Conservation (phyloP, 176 grass and related monocot species). For the Cenchrus fungigraminus region DNA sequence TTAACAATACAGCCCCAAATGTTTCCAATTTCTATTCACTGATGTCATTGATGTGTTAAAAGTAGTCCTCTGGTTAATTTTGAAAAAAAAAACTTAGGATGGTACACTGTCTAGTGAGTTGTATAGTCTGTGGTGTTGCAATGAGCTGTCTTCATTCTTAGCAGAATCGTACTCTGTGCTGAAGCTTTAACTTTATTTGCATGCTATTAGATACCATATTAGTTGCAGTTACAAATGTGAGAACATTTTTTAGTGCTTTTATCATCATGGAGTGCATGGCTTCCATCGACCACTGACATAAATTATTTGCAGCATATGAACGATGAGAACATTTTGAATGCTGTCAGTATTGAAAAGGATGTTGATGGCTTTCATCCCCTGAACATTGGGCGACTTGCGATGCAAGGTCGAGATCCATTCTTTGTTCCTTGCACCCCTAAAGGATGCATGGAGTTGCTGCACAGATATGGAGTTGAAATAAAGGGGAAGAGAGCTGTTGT, state of each 20-base stretch:
- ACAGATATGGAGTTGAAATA: slow-evolving; percentile 78
- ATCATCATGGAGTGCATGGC: slow-evolving; percentile 60
- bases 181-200: slow-evolving; percentile 2
- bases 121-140: background rate
- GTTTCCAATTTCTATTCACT: background rate
- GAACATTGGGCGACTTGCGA: slow-evolving; percentile 93
- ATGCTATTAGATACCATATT: background rate
- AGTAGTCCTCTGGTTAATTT: background rate
- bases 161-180: background rate
- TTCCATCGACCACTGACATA: slow-evolving; percentile 56
- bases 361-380: slow-evolving; percentile 96
- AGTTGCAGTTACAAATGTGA: slow-evolving; percentile 64
- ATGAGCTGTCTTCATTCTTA: background rate
- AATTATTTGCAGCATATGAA: slow-evolving; percentile 82
- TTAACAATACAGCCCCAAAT: background rate
- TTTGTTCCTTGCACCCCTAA: slow-evolving; percentile 99
- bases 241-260: slow-evolving; percentile 56
- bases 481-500: slow-evolving; percentile 93
- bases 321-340: slow-evolving; percentile 88
- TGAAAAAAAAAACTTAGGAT: background rate
- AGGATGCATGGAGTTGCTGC: slow-evolving; percentile 94
- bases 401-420: slow-evolving; percentile 89
- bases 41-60: background rate
- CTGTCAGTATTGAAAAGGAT: slow-evolving; percentile 85
- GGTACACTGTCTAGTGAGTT: background rate